Evolutionary conservation across 306 rosid genomes (phyloP), one percentile per base, ranked within the genome.

Genomic region (Rosa chinensis): DNA sequence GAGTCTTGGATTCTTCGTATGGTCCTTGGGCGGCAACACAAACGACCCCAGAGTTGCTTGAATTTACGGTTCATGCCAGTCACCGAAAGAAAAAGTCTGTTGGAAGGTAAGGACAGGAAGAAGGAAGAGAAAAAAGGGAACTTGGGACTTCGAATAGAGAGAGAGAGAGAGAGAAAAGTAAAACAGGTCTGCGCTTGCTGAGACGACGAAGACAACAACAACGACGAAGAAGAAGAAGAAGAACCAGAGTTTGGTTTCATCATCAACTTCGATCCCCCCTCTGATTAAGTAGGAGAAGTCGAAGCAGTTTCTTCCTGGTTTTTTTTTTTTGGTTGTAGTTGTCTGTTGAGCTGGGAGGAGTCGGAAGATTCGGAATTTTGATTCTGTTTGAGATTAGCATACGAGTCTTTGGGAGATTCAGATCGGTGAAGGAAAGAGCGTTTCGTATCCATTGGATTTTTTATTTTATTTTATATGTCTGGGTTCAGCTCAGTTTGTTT

Each of bases 11-110:
- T 85, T 85, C 80, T 85, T 78, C 79, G 72, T 48, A 23, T 45
- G 59, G 86, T 72, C 73, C 42, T 37, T 13, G 78, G 66, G 21
- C 66, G 72, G 81, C 70, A 17, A 69, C 49, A 20, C 21, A 39
- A 45, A 20, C 53, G 43, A 48, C 81, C 87, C 59, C 47, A 12
- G 21, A 7, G 18, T 81, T 79, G 53, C 66, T 43, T 39, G 4
- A 79, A 83, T 83, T 89, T 89, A 89, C 92, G 50, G 6, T 52
- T 77, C 20, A 3, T 83, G 80, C 90, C 86, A 66, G 6, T 40
- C 74, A 20, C 72, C 70, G 66, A 48, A 16, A 16, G 39, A 20
- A 16, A 49, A 67, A 50, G 84, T 71, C 56, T 16, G 73, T 72
- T 73, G 11, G 43, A 40, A 62, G 72, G 61, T 6, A 18, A 77